Evolutionary conservation across 2,329 filamentous ascomycete genomes (phyloP).

Genomic region (Verticillium albo-atrum): DNA sequence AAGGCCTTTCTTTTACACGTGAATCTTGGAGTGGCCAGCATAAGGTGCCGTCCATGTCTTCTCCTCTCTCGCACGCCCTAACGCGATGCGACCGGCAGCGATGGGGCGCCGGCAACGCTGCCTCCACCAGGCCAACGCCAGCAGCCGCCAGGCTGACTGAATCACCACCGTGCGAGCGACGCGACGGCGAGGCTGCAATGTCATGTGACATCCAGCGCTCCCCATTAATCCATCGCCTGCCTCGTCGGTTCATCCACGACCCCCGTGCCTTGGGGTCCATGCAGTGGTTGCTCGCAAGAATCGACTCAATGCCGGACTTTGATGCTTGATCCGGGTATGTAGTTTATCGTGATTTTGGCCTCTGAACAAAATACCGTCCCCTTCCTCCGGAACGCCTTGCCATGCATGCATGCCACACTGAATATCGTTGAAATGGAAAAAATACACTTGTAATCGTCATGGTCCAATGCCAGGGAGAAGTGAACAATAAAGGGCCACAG

Average conservation of each 20-base stretch:
- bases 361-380: slow-evolving; percentile 9
- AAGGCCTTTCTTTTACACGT: not conserved
- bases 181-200: not conserved
- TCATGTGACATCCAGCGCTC: slow-evolving; percentile 1
- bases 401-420: slow-evolving; percentile 1
- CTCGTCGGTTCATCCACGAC: not conserved
- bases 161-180: not conserved
- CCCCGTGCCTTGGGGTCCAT: not conserved
- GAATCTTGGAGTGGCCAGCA: not conserved
- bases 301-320: not conserved
- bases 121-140: not conserved
- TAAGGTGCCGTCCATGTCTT: not conserved
- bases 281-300: not conserved
- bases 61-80: not conserved
- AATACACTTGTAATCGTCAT: not conserved
- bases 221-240: not conserved
- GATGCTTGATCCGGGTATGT: slow-evolving; percentile 15
- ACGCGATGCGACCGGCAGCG: not conserved
- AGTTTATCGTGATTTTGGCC: slow-evolving; percentile 11
- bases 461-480: not conserved
- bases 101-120: not conserved
- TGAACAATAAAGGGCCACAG: not conserved
- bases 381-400: slow-evolving; percentile 10
- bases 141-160: not conserved
- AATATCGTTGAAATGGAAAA: not conserved